phyloP scores from a whole-genome alignment of 345 rosid genomes.

The Chamaenerion angustifolium region DNA sequence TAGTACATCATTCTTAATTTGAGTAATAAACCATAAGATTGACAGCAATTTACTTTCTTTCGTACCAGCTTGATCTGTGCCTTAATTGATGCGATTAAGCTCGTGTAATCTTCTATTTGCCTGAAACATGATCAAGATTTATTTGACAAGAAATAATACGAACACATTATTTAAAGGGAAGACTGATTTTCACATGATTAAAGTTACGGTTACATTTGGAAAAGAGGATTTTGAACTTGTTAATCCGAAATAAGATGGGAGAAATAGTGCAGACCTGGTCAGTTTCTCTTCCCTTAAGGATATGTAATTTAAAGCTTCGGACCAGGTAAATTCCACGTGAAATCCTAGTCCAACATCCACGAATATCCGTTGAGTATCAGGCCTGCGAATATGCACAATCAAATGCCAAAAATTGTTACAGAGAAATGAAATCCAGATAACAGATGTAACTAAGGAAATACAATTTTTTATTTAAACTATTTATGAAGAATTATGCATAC shows the following conservation, averaged over 20 bases:
- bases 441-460: background rate
- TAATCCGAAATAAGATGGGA: background rate
- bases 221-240: background rate
- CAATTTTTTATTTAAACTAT: background rate
- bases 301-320: conserved; percentile 58
- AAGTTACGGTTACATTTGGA: background rate
- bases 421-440: background rate
- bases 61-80: conserved; percentile 71
- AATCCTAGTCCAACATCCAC: conserved; percentile 71
- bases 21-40: background rate
- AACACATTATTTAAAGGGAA: too few species aligned
- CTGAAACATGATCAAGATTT: conserved; percentile 20
- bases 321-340: conserved; percentile 73
- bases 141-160: too few species aligned
- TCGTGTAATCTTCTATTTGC: conserved; percentile 50
- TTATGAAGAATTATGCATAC: background rate
- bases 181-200: too few species aligned
- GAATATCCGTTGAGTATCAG: conserved; percentile 53
- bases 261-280: conserved; percentile 25
- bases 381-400: conserved; percentile 25
- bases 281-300: conserved; percentile 48
- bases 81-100: conserved; percentile 51
- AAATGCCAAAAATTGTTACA: background rate
- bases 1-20: background rate
- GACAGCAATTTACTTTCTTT: background rate